Evolutionary conservation across 2,329 filamentous ascomycete genomes (phyloP), one percentile per base, ranked within the genome.

Genomic region (Colletotrichum coccodes): DNA sequence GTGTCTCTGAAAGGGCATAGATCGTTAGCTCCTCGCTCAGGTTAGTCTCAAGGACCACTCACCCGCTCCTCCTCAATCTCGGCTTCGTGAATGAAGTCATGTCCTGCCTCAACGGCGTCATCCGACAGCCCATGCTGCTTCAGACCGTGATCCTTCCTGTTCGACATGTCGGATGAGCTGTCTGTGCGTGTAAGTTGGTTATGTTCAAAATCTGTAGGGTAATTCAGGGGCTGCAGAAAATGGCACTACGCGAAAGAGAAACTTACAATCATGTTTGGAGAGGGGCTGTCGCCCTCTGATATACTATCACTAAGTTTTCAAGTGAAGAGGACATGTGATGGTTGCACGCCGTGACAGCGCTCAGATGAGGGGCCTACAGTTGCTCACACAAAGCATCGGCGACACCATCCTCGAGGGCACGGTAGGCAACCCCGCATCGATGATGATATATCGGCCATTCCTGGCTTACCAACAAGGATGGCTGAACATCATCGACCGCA

Each of bases 1-100:
- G 46, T 64, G 64, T 59, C 64, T 64, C 64, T 68, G n/a, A 18
- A 8, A 38, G 28, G 8, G 2, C 3, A 18, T 14, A 7, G 9
- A 1, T 23, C 6, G 50, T 2, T 12, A 36, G 23, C 12, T 23
- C 12, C 6, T 26, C 5, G 3, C 12, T 18, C 7, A 14, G 3
- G 9, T 11, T n/a, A 6, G 5, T 6, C 11, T 6, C 30, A n/a
- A 18, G 5, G 46, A 6, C 30, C 4, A 46, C 60, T 26, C 26
- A 76, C 76, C 60, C 72, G 73, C 57, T 79, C 77, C 59, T 79
- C 77, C 52, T 79, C 77, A 0, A 73, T n/a, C 57, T 80, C 78
- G 34, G 78, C 78, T 4, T 73, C 61, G 56, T 79, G 77, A 21
- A 80, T 80, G 50, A 80, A 73, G 21, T 80, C 78, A 52, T 80